A percentile compares a stretch with the other conserved stretches of the same genome.
These are phyloP conservation scores for Naematelia encephala DNA, from an alignment of 768 basidiomycete genomes.

Conservation along the genomic window DNA sequence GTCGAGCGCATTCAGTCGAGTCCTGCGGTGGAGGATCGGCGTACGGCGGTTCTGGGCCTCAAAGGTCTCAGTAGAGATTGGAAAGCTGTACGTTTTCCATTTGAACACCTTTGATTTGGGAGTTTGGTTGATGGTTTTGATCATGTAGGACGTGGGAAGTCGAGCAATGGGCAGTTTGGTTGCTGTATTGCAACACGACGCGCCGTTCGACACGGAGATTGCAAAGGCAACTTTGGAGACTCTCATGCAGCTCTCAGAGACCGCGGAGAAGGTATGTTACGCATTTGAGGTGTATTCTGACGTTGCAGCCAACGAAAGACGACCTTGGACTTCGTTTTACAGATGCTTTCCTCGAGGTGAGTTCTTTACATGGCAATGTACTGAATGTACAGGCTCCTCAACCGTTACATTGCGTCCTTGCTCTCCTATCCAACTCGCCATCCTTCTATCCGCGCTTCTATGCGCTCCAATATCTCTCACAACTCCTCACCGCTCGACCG, in stretches of 20 bases:
- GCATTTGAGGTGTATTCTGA: slow-evolving; percentile 6
- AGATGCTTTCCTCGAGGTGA: slow-evolving; percentile 66
- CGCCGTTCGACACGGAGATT: slow-evolving; percentile 84
- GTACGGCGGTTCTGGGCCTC: slow-evolving; percentile 86
- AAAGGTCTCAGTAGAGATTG: slow-evolving; percentile 90
- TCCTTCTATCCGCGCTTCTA: slow-evolving; percentile 81
- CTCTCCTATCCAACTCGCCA: slow-evolving; percentile 67
- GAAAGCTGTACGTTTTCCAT: slow-evolving; percentile 57
- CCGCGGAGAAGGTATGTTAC: slow-evolving; percentile 53
- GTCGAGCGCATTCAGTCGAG: slow-evolving; percentile 87
- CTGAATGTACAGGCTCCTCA: slow-evolving; percentile 55
- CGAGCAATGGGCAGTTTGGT: slow-evolving; percentile 72
- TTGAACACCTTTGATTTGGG: not conserved
- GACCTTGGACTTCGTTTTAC: slow-evolving; percentile 82
- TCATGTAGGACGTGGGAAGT: slow-evolving; percentile 66
- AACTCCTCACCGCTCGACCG: slow-evolving; percentile 75
- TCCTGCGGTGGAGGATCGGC: slow-evolving; percentile 80
- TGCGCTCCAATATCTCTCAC: slow-evolving; percentile 74
- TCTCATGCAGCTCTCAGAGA: slow-evolving; percentile 76
- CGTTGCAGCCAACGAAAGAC: slow-evolving; percentile 53
- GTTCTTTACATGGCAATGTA: slow-evolving; percentile 10
- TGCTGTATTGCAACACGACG: slow-evolving; percentile 78
- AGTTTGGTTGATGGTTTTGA: not conserved
- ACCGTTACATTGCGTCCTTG: slow-evolving; percentile 69
- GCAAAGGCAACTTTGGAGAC: slow-evolving; percentile 92